Evolutionary conservation across 163 green algal species (phyloP), one percentile per base, ranked within the genome.

Genomic region (Chlamydomonas reinhardtii): DNA sequence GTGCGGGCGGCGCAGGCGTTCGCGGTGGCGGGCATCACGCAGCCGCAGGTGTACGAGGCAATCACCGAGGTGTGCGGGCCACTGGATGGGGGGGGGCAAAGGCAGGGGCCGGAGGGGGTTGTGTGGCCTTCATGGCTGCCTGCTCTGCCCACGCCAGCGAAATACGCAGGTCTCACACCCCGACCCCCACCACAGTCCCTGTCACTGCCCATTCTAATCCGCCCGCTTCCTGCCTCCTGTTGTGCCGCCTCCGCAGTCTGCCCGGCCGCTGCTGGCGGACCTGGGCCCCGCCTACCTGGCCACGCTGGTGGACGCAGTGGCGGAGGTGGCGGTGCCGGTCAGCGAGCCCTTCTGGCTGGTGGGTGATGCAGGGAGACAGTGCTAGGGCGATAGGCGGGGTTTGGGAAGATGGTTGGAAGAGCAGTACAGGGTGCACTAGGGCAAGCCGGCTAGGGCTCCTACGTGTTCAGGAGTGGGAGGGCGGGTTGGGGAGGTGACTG

Each of bases 221-320:
- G 31, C 34, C 59, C 39, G 3, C 17, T 35, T 14, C 34, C 76
- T 39, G 19, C n/a, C n/a, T n/a, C n/a, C n/a, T n/a, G n/a, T n/a
- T n/a, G n/a, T n/a, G n/a, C n/a, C 62, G 4, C 17, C 52, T 1
- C 74, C 11, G 0, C 77, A 84, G 66, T 48, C 77, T 17, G 35
- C 77, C 29, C 77, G 48, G 22, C 77, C 77, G 19, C 77, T 71
- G 39, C 39, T 76, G 66, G 43, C 56, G n/a, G 77, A 84, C 48
- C 65, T 84, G 77, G 77, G 77, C n/a, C 77, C 77, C 66, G 48
- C 61, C n/a, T 84, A 76, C 77, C 77, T 84, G 66, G 39, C 77
- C 8, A 22, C 31, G 4, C 65, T 84, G 65, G 77, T 76, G 65
- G 77, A 73, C 43, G 43, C 77, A 9, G 76, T 84, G 12, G 77